These are phyloP conservation scores for Telopea speciosissima DNA, from an alignment of 177 flowering plant genomes.

Conservation along the genomic window DNA sequence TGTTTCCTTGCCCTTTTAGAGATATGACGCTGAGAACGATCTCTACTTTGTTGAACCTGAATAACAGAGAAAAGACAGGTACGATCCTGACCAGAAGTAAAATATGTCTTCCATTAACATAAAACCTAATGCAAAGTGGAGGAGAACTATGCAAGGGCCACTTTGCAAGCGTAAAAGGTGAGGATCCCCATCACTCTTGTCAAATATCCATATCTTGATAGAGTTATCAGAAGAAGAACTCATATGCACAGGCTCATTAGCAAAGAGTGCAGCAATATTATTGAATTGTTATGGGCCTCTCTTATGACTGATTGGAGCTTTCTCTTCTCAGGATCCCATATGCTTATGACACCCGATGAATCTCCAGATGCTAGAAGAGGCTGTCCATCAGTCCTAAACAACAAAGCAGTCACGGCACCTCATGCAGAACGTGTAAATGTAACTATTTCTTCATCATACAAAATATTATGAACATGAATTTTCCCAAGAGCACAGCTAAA, in stretches of 20 bases:
- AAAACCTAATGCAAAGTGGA: conserved; percentile 77
- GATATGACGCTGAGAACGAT: no score
- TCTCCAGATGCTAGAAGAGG: conserved; percentile 97
- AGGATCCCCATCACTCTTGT: conserved; percentile 91
- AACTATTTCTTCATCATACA: conserved; percentile 66
- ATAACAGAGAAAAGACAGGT: no score
- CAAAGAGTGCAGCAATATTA: conserved; percentile 81
- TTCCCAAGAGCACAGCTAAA: conserved; percentile 90
- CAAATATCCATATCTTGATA: conserved; percentile 98
- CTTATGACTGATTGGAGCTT: conserved; percentile 81
- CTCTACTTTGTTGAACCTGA: no score
- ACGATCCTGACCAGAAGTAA: no score
- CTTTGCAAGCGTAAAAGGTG: conserved; percentile 86
- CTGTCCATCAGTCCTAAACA: conserved; percentile 91
- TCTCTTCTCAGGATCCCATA: conserved; percentile 96
- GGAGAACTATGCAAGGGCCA: conserved; percentile 99
- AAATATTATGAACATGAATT: conserved; percentile 80
- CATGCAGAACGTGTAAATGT: conserved; percentile 70
- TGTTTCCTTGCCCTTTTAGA: no score
- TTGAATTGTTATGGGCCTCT: conserved; percentile 87
- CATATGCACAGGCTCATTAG: conserved; percentile 94
- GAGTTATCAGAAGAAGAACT: conserved; percentile 93
- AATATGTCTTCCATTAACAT: no score
- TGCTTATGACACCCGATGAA: conserved; percentile 91
- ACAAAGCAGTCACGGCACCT: conserved; percentile 85